Percentiles rank a stretch among this genome's conserved stretches.
Conservation (phyloP, 495 filamentous ascomycete species). For the Neurospora cerealis region DNA sequence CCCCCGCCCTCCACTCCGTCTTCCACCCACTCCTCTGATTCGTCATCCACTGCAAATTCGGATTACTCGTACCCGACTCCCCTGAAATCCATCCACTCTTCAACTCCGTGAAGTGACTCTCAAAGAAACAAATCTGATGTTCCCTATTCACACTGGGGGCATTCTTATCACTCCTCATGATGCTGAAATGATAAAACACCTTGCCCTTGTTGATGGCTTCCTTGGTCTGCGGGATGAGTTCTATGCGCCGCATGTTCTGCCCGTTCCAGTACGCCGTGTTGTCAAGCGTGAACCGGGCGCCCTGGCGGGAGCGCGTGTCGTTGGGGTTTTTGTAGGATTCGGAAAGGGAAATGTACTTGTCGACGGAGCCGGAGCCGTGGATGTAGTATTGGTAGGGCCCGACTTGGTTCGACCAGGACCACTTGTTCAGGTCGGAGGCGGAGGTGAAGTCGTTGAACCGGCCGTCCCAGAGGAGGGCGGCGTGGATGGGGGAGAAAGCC, state of each 20-base stretch:
- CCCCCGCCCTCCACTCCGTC: slow-evolving; percentile 39
- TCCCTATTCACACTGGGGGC: slow-evolving; percentile 48
- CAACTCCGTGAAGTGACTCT: slow-evolving; percentile 63
- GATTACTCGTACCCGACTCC: slow-evolving; percentile 43
- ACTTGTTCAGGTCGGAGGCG: slow-evolving; percentile 41
- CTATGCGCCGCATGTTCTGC: slow-evolving; percentile 42
- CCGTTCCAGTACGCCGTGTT: slow-evolving; percentile 50
- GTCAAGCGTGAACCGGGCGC: slow-evolving; percentile 57
- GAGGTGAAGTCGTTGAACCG: slow-evolving; percentile 48
- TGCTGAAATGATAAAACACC: slow-evolving; percentile 57
- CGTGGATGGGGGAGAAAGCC: slow-evolving; percentile 8
- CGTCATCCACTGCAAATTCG: slow-evolving; percentile 37
- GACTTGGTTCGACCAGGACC: slow-evolving; percentile 57
- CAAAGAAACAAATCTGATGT: slow-evolving; percentile 66
- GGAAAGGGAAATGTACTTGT: slow-evolving; percentile 45
- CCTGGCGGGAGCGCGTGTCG: slow-evolving; percentile 47
- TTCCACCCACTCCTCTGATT: slow-evolving; percentile 32
- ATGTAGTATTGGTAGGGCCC: slow-evolving; percentile 69
- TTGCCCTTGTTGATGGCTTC: slow-evolving; percentile 51
- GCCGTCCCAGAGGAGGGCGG: slow-evolving; percentile 49
- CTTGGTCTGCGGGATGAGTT: slow-evolving; percentile 58
- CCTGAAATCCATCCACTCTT: slow-evolving; percentile 58
- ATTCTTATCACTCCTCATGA: slow-evolving; percentile 47
- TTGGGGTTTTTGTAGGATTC: slow-evolving; percentile 52
- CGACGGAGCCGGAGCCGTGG: slow-evolving; percentile 44